phyloP scores from a whole-genome alignment of 2,329 filamentous ascomycete species.

The Diaporthe ampelina region DNA sequence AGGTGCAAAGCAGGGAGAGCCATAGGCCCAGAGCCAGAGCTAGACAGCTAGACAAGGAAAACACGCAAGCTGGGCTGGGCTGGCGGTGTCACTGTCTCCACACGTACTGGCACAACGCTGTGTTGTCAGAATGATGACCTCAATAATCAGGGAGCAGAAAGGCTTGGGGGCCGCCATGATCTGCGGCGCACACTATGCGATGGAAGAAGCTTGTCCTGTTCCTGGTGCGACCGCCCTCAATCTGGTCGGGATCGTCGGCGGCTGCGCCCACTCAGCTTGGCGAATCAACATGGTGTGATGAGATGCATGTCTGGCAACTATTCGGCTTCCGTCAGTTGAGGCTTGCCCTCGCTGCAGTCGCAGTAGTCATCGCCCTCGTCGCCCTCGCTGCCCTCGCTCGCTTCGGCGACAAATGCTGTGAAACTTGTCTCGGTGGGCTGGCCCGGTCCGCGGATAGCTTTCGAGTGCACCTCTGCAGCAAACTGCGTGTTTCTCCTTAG shows the following conservation, averaged over 20 bases:
- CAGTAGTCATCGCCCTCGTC: background rate
- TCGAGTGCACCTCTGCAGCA: constrained; percentile 20
- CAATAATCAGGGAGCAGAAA: constrained; percentile 14
- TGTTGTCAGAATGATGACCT: constrained; percentile 32
- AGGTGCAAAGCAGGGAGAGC: background rate
- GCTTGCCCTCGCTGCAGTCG: background rate
- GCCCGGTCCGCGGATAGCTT: background rate
- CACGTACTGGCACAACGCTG: constrained; percentile 9
- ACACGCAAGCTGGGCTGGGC: constrained; percentile 20
- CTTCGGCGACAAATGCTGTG: constrained; percentile 2
- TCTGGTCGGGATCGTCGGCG: constrained; percentile 21
- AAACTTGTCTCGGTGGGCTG: constrained; percentile 28
- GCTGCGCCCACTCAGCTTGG: constrained; percentile 2
- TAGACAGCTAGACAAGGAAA: background rate
- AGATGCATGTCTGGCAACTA: constrained; percentile 20
- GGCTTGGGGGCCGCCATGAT: constrained; percentile 4
- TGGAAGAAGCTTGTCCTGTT: constrained; percentile 28
- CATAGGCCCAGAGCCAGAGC: background rate
- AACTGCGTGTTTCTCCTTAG: background rate
- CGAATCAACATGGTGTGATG: constrained; percentile 19
- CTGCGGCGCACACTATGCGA: constrained; percentile 20
- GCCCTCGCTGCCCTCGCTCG: constrained; percentile 6
- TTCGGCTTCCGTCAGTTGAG: background rate
- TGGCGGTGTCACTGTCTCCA: constrained; percentile 19
- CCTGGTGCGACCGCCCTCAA: constrained; percentile 20